Conservation (phyloP, 345 rosid species). For the Hypericum androsaemum region DNA sequence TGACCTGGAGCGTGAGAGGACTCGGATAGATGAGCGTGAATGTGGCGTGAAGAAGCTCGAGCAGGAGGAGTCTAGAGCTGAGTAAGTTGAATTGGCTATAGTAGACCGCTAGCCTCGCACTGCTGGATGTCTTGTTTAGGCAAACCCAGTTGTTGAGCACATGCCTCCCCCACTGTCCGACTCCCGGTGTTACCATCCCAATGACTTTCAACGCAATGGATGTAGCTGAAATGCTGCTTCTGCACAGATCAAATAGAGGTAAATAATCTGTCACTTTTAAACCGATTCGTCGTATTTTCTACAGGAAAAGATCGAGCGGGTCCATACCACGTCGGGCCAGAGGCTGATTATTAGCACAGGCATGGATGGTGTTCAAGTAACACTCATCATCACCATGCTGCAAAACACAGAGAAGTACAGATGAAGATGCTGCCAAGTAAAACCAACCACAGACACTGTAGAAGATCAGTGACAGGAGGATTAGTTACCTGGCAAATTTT, state of each 20-base stretch:
- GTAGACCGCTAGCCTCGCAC: slow-evolving; percentile 35
- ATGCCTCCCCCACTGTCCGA: slow-evolving; percentile 18
- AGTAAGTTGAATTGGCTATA: slow-evolving; percentile 35
- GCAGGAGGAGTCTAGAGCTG: slow-evolving; percentile 39
- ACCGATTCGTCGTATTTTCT: too few relatives aligned
- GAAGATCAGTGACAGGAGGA: neutral
- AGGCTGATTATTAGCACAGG: slow-evolving; percentile 44
- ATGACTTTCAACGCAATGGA: slow-evolving; percentile 28
- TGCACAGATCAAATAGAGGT: slow-evolving; percentile 14
- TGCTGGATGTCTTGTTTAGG: slow-evolving; percentile 18
- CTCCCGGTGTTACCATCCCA: neutral
- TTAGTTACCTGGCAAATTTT: slow-evolving; percentile 60
- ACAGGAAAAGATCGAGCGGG: too few relatives aligned
- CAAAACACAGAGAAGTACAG: neutral
- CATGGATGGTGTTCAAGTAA: slow-evolving; percentile 46
- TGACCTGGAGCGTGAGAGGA: slow-evolving; percentile 37
- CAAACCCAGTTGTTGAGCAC: slow-evolving; percentile 15
- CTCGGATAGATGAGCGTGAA: slow-evolving; percentile 42
- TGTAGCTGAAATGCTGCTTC: slow-evolving; percentile 38
- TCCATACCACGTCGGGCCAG: slow-evolving; percentile 39
- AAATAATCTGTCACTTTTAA: neutral
- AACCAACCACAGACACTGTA: neutral
- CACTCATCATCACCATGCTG: slow-evolving; percentile 78
- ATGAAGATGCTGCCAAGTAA: neutral
- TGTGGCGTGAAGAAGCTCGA: slow-evolving; percentile 35